Base-by-base conservation (phyloP, 176 grass and related monocot genomes). In the Pontederia paniculata region DNA sequence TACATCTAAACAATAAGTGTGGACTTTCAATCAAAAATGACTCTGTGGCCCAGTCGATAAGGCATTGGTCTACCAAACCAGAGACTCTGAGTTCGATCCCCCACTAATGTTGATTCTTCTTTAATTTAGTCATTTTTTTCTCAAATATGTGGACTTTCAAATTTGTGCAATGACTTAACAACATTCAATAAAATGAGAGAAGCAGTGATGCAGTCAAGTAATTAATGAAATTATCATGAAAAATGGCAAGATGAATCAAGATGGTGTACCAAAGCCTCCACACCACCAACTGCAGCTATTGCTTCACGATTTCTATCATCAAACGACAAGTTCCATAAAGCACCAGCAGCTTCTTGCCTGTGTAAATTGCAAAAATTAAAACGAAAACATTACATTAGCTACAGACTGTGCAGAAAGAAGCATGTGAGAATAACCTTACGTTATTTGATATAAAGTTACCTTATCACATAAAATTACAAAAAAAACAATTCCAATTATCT, bases 261-360 rank as follows among this genome's bases (percentile, higher is more conserved):
- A 43, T 5, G n/a, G n/a, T n/a, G 60, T 80, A 99, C 94, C 94
- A 99, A 82, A 48, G 94, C 94, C 74, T 88, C 80, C 57, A 99
- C 94, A 3, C 94, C 94, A 70, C 83, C 94, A 9, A 64, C 80
- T 57, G 78, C 77, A 73, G 94, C 94, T 77, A 99, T 98, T 74
- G 87, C 83, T 84, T 99, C 94, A 52, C 94, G 86, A 44, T 99
- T 99, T 78, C 81, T 85, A 75, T 99, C 94, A 99, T 99, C 94
- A 60, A 99, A 99, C 37, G 94, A 99, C 43, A 99, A 79, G 53
- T 99, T 99, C 94, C 94, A 99, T 75, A 99, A 73, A 74, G 94
- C 94, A 78, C 94, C 94, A 77, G 94, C 94, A 77, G 87, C 94
- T 71, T 99, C 94, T 88, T 99, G 94, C 59, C 94, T 99, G 69